Conservation (phyloP, 345 rosid genomes). For the Salix koriyanagi region DNA sequence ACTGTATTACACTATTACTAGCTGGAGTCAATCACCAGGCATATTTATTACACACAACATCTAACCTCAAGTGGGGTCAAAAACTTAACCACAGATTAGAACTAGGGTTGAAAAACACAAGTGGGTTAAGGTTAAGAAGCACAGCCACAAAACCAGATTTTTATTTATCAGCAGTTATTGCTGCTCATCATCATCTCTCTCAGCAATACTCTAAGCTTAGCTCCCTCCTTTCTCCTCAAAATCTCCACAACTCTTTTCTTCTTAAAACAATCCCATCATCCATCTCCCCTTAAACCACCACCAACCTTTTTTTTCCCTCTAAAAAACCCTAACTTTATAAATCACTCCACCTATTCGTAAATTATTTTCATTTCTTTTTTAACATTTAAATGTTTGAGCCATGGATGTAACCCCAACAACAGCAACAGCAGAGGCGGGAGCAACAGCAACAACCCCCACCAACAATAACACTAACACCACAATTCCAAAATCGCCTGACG, state of each 20-base stretch:
- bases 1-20: not conserved
- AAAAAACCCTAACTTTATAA: not conserved
- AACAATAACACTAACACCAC: constrained; percentile 7
- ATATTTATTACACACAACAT: constrained; percentile 20
- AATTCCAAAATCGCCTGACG: constrained; percentile 24
- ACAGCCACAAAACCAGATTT: constrained; percentile 28
- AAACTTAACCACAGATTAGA: constrained; percentile 22
- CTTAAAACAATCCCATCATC: not conserved
- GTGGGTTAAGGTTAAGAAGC: constrained; percentile 24
- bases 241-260: not conserved
- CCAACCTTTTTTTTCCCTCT: not conserved
- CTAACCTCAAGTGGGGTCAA: constrained; percentile 5
- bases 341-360: not conserved
- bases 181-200: constrained; percentile 1
- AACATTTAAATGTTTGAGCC: constrained; percentile 17
- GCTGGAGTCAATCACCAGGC: constrained; percentile 8
- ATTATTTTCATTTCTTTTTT: not conserved
- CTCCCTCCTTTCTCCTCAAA: not conserved
- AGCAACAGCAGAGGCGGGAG: not conserved
- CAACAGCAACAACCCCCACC: not conserved
- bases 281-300: not conserved
- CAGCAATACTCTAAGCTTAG: not conserved
- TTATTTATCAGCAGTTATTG: constrained; percentile 11
- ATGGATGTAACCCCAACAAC: constrained; percentile 22
- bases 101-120: constrained; percentile 25